These are phyloP conservation scores for Plasmopara halstedii DNA, from an alignment of 352 stramenopile genomes.

Conservation along the genomic window DNA sequence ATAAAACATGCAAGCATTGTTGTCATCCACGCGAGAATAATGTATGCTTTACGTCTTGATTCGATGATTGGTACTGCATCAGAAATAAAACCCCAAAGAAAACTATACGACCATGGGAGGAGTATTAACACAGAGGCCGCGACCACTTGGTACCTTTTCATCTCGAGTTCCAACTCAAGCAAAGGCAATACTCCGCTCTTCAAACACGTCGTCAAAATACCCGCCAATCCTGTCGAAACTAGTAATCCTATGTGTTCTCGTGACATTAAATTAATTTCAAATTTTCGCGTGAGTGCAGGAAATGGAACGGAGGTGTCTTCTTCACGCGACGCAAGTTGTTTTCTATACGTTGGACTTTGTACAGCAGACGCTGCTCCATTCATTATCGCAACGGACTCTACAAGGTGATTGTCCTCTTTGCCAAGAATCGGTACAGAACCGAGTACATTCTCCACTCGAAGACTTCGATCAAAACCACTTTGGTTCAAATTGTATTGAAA, in stretches of 20 bases:
- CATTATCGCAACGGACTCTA: conserved; percentile 31
- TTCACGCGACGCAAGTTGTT: conserved; percentile 5
- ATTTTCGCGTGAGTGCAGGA: conserved; percentile 18
- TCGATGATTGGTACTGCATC: conserved; percentile 71
- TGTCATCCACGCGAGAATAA: conserved; percentile 49
- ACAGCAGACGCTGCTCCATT: conserved; percentile 14
- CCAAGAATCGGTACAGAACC: conserved; percentile 19
- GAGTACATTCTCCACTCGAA: conserved; percentile 20
- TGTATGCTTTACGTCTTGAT: conserved; percentile 73
- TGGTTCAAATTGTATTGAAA: conserved; percentile 14
- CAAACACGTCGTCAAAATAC: conserved; percentile 33
- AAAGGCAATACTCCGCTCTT: conserved; percentile 34
- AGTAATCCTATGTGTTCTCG: conserved; percentile 25
- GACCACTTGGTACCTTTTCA: conserved; percentile 30
- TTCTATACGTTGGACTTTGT: conserved; percentile 10
- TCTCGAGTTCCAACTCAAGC: conserved; percentile 27
- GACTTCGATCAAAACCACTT: conserved; percentile 11
- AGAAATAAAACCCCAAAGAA: conserved; percentile 71
- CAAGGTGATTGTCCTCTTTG: conserved; percentile 14
- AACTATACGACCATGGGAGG: conserved; percentile 50
- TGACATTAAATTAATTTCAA: conserved; percentile 20
- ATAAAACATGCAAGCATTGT: conserved; percentile 25
- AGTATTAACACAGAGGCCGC: conserved; percentile 29
- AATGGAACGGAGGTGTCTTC: conserved; percentile 6
- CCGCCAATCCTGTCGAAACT: conserved; percentile 30